Percentiles rank a stretch among this genome's conserved stretches.
Conservation (phyloP, 78 protist genomes). For the Isochrysis galbana region DNA sequence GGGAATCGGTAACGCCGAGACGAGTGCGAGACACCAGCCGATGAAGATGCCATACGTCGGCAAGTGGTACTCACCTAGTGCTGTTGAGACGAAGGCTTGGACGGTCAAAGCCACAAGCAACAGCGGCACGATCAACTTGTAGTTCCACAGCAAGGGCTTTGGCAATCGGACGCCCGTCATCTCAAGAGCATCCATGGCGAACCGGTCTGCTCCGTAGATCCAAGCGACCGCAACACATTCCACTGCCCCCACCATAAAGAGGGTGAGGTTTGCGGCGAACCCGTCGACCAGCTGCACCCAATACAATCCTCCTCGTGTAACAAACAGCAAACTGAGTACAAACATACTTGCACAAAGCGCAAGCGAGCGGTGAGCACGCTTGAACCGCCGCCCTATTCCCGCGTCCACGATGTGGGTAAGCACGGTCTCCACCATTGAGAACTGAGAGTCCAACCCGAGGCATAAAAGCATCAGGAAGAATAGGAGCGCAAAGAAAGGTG, state of each 20-base stretch:
- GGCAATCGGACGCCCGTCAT: background rate
- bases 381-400: no score
- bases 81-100: background rate
- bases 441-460: conserved; percentile 8
- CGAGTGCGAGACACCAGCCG: background rate
- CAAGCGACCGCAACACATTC: background rate
- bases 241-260: background rate
- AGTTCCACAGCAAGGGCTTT: background rate
- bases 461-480: conserved; percentile 20
- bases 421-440: conserved; percentile 29
- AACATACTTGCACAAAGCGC: background rate
- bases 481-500: conserved; percentile 3
- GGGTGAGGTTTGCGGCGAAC: background rate
- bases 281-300: conserved; percentile 16
- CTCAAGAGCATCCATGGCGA: background rate
- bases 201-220: background rate
- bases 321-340: background rate
- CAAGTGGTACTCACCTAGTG: background rate
- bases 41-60: background rate
- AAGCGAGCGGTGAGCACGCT: background rate
- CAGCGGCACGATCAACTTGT: background rate
- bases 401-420: background rate
- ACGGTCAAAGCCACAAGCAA: background rate
- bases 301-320: conserved; percentile 17
- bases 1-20: background rate